A percentile compares a stretch with the other conserved stretches of the same genome.
phyloP scores from a whole-genome alignment of 805 yeast genomes.

The Kluyveromyces lactis region DNA sequence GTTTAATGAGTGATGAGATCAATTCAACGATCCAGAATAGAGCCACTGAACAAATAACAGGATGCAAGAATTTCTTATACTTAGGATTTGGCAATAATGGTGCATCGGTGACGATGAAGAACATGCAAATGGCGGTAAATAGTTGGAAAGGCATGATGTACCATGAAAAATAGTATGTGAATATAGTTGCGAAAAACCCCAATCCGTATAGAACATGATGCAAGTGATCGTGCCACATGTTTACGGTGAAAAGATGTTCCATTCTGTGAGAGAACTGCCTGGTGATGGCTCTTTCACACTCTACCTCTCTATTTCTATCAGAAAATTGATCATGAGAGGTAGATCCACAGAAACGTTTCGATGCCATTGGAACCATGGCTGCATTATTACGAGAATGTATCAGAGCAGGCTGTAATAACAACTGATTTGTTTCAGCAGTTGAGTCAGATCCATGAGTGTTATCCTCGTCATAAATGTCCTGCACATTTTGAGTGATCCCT shows the following conservation, averaged over 20 bases:
- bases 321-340: no score
- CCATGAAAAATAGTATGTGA: constrained; percentile 23
- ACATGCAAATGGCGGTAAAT: constrained; percentile 49
- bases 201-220: constrained; percentile 15
- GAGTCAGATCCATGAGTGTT: no score
- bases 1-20: constrained; percentile 47
- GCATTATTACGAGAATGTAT: no score
- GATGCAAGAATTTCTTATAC: constrained; percentile 52
- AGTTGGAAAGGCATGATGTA: constrained; percentile 57
- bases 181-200: constrained; percentile 15
- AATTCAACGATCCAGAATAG: constrained; percentile 55
- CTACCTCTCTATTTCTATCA: neutral
- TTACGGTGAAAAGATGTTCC: constrained; percentile 11
- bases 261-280: constrained; percentile 12
- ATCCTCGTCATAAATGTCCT: no score
- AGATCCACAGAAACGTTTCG: no score
- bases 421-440: no score
- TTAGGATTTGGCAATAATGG: constrained; percentile 35
- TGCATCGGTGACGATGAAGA: constrained; percentile 37
- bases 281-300: constrained; percentile 17
- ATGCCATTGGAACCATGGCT: no score
- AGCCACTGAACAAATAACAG: constrained; percentile 60
- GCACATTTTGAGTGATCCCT: no score
- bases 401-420: no score
- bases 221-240: constrained; percentile 16